These are phyloP conservation scores for Scedosporium boydii DNA, from an alignment of 2,329 filamentous ascomycete species.

Conservation along the genomic window DNA sequence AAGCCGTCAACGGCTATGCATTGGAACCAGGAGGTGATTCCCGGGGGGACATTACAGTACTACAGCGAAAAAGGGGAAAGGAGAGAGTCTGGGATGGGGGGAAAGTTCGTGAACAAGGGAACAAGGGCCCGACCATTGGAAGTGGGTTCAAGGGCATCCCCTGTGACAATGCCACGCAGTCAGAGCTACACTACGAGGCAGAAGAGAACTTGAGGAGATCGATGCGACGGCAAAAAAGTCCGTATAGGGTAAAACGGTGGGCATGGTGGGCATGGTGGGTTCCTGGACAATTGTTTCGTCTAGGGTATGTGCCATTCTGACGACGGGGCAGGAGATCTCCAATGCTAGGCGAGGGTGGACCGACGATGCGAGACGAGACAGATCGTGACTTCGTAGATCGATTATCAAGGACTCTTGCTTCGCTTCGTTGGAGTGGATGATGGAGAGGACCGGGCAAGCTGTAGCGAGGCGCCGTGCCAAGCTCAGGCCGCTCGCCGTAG, in stretches of 20 bases:
- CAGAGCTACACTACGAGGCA: background rate
- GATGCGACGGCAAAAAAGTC: background rate
- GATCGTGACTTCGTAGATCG: background rate
- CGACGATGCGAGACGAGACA: conserved; percentile 1
- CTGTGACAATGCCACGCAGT: background rate
- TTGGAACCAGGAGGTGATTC: background rate
- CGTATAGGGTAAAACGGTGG: background rate
- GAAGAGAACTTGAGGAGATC: background rate
- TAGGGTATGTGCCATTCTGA: background rate
- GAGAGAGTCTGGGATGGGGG: background rate
- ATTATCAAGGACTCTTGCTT: background rate
- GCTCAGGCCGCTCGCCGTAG: background rate
- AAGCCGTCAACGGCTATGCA: conserved; percentile 6
- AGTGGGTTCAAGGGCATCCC: background rate
- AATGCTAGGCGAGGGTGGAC: background rate
- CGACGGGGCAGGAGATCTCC: background rate
- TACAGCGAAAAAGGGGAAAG: background rate
- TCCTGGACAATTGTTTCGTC: background rate
- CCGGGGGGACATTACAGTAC: background rate
- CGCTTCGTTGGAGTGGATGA: background rate
- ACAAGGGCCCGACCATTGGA: conserved; percentile 4
- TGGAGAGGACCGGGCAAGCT: background rate
- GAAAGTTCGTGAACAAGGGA: conserved; percentile 7
- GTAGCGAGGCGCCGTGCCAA: background rate
- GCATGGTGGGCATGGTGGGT: background rate